Base-by-base conservation (phyloP, 129 eudicot genomes). In the Escallonia herrerae region DNA sequence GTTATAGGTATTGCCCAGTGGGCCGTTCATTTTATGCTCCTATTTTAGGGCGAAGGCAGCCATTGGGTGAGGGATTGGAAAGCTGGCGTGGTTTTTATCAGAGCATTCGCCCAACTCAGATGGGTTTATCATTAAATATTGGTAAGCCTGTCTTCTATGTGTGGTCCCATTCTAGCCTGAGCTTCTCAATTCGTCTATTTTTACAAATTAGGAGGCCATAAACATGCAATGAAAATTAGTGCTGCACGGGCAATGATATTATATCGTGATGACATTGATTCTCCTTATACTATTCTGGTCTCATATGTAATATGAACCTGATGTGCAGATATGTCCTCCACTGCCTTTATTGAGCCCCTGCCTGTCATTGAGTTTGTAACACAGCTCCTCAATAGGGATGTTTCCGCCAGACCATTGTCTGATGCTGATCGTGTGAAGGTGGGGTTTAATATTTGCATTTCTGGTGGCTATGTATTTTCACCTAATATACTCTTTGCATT, bases 21-120 rank as follows among this genome's bases (percentile, higher is more conserved):
- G 99, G 87, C 3, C 81, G 97, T 33, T 94, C 99, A 14, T 94
- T 94, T 67, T 94, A 86, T 82, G 74, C 87, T 42, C 95, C 97
- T 49, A 76, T 83, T 74, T 62, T 94, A 48, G 95, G 99, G 15
- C 71, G 85, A 48, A 80, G 84, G 73, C 95, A 88, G 67, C 85
- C 95, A 5, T 72, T 94, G 56, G 99, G 99, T 71, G 96, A 94
- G 48, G 99, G 97, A 6, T 70, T 89, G 45, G 97, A 94, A 68
- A 84, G 95, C 58, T 93, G 96, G 99, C 87, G 96, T 68, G 99
- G 99, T 47, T 93, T 93, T 60, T 89, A 94, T 66, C 99, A 94
- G 72, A 94, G 99, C 63, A 89, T 94, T 14, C 71, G 99, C 4
- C 97, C 97, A 10, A 94, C 99, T 4, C 97, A 94, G 75, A 94